phyloP scores from a whole-genome alignment of 495 filamentous ascomycete genomes.

The Talaromyces thailandensis region DNA sequence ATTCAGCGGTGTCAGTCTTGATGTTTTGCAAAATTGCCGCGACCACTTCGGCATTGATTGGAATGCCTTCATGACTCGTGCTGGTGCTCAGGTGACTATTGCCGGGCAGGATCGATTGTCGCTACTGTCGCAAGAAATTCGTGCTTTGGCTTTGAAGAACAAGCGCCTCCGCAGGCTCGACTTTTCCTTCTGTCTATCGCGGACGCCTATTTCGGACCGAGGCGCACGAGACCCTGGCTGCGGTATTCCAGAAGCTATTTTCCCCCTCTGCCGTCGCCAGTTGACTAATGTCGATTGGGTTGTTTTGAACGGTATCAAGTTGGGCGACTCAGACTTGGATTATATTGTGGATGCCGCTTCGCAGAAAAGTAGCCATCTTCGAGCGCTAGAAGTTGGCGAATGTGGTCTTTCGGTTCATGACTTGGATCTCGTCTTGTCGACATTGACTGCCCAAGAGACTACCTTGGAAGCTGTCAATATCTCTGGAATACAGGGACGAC shows the following conservation, averaged over 20 bases:
- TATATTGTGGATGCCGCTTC: slow-evolving; percentile 60
- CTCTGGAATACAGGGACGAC: slow-evolving; percentile 63
- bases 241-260: slow-evolving; percentile 70
- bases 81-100: slow-evolving; percentile 46
- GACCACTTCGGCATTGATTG: slow-evolving; percentile 57
- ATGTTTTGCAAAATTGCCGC: slow-evolving; percentile 50
- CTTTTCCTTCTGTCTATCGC: slow-evolving; percentile 49
- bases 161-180: slow-evolving; percentile 53
- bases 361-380: slow-evolving; percentile 55
- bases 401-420: slow-evolving; percentile 58
- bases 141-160: slow-evolving; percentile 61
- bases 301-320: slow-evolving; percentile 68
- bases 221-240: slow-evolving; percentile 57
- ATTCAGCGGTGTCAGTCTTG: slow-evolving; percentile 66
- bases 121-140: slow-evolving; percentile 63
- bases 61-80: slow-evolving; percentile 49
- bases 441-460: slow-evolving; percentile 48
- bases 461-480: slow-evolving; percentile 72
- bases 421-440: slow-evolving; percentile 34
- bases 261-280: slow-evolving; percentile 64
- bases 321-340: slow-evolving; percentile 75
- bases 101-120: slow-evolving; percentile 50
- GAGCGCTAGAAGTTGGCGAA: slow-evolving; percentile 71
- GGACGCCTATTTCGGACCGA: slow-evolving; percentile 41
- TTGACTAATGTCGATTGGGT: slow-evolving; percentile 76